These are phyloP conservation scores for Phlebiopsis gigantea DNA, from an alignment of 768 basidiomycete genomes.

Conservation along the genomic window DNA sequence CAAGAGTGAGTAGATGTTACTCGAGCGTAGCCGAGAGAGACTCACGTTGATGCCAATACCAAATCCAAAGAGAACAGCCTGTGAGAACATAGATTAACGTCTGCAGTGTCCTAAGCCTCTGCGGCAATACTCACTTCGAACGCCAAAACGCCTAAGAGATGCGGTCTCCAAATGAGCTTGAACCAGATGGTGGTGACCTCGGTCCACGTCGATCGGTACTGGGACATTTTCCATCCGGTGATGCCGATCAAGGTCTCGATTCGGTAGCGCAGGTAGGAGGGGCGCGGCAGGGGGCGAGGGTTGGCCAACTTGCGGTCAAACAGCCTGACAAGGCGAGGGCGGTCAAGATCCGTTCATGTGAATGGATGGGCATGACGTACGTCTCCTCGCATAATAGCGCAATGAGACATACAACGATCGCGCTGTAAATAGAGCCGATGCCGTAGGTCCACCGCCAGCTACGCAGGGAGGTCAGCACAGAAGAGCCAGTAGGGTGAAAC, in stretches of 20 bases:
- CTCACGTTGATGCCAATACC: slow-evolving; percentile 56
- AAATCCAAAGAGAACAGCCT: slow-evolving; percentile 57
- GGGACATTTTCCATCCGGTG: slow-evolving; percentile 53
- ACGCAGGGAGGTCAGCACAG: not conserved
- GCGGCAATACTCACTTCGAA: slow-evolving; percentile 39
- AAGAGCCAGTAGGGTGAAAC: not conserved
- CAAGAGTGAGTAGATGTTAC: not conserved
- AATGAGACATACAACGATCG: slow-evolving; percentile 51
- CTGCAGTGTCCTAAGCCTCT: too few relatives aligned
- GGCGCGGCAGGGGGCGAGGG: slow-evolving; percentile 37
- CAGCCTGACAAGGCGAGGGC: slow-evolving; percentile 32
- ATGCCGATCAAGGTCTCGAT: slow-evolving; percentile 59
- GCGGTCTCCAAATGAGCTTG: slow-evolving; percentile 58
- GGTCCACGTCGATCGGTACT: slow-evolving; percentile 48
- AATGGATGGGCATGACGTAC: slow-evolving; percentile 28
- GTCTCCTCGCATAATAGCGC: slow-evolving; percentile 62
- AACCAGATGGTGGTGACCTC: slow-evolving; percentile 41
- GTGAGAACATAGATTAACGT: not conserved
- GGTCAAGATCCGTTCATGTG: not conserved
- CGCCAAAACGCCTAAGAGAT: slow-evolving; percentile 43
- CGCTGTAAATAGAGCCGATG: slow-evolving; percentile 54
- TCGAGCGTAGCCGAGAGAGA: too few relatives aligned
- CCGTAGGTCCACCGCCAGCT: slow-evolving; percentile 67
- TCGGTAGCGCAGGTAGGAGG: slow-evolving; percentile 43
- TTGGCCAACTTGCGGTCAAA: slow-evolving; percentile 52